Conservation (phyloP, 352 stramenopile genomes). For the Phytophthora fragariae region DNA sequence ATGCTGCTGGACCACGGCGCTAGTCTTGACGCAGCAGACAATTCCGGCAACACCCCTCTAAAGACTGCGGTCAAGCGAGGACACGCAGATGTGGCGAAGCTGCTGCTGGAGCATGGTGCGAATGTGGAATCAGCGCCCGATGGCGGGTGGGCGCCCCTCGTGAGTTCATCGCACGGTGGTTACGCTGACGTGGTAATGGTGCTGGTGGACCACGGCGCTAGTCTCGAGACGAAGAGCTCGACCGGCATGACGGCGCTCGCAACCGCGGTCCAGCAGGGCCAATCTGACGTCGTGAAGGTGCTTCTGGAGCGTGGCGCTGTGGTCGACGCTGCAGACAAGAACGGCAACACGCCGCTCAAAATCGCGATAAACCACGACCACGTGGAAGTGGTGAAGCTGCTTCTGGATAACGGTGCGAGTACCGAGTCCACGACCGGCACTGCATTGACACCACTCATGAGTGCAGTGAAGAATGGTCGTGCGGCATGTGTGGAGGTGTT, state of each 20-base stretch:
- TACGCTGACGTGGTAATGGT: constrained; percentile 1
- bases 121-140: background rate
- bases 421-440: background rate
- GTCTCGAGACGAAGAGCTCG: constrained; percentile 3
- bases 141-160: background rate
- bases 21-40: background rate
- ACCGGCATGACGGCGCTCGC: constrained; percentile 3
- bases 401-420: constrained; percentile 4
- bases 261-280: background rate
- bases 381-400: background rate
- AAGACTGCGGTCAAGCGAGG: background rate
- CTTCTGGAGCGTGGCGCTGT: background rate
- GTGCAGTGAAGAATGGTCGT: constrained; percentile 4
- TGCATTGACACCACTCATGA: constrained; percentile 2
- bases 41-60: background rate
- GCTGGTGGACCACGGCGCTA: constrained; percentile 15
- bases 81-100: background rate
- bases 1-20: background rate
- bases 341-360: constrained; percentile 11
- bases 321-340: constrained; percentile 2
- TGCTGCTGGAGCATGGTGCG: background rate
- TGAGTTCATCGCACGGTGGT: constrained; percentile 1
- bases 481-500: constrained; percentile 8
- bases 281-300: background rate
- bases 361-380: constrained; percentile 8